A percentile compares a stretch with the other conserved stretches of the same genome.
These are phyloP conservation scores for Ceratobasidium sp. DNA, from an alignment of 1,284 basidiomycete species.

Conservation along the genomic window DNA sequence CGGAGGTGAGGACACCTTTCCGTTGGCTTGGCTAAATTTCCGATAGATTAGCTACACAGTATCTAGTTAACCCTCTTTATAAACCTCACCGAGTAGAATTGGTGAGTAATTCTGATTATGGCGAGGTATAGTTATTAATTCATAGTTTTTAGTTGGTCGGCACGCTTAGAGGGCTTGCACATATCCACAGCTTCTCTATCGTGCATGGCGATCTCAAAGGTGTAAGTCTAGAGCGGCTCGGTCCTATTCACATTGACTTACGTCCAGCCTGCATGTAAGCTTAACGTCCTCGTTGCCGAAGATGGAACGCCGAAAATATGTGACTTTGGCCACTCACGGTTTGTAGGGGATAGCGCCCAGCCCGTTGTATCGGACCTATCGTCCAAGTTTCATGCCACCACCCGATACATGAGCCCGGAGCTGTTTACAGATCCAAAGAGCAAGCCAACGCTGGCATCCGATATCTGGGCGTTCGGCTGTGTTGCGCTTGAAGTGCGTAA, in stretches of 20 bases:
- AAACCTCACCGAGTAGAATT: slow-evolving; percentile 21
- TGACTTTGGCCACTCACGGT: slow-evolving; percentile 33
- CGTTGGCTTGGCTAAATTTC: neutral
- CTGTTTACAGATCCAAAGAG: slow-evolving; percentile 10
- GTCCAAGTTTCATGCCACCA: slow-evolving; percentile 29
- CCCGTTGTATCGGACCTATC: slow-evolving; percentile 4
- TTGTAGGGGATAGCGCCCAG: neutral
- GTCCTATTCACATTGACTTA: too few species aligned
- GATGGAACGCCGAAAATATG: slow-evolving; percentile 33
- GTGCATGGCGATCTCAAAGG: slow-evolving; percentile 40
- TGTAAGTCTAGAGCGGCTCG: neutral
- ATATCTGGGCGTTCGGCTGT: slow-evolving; percentile 35
- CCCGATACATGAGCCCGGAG: slow-evolving; percentile 38
- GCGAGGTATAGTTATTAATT: too few species aligned
- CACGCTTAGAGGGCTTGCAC: slow-evolving; percentile 20
- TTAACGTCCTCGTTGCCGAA: slow-evolving; percentile 17
- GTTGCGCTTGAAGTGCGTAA: slow-evolving; percentile 17
- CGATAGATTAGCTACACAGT: neutral
- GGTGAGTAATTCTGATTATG: too few species aligned
- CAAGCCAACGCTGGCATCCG: slow-evolving; percentile 8
- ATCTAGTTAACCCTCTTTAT: neutral
- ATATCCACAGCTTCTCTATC: slow-evolving; percentile 23
- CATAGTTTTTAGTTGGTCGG: slow-evolving; percentile 20
- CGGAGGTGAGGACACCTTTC: neutral
- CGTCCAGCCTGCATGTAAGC: neutral